Evolutionary conservation across 2,329 filamentous ascomycete species (phyloP).

Genomic region (Alternaria sp.): DNA sequence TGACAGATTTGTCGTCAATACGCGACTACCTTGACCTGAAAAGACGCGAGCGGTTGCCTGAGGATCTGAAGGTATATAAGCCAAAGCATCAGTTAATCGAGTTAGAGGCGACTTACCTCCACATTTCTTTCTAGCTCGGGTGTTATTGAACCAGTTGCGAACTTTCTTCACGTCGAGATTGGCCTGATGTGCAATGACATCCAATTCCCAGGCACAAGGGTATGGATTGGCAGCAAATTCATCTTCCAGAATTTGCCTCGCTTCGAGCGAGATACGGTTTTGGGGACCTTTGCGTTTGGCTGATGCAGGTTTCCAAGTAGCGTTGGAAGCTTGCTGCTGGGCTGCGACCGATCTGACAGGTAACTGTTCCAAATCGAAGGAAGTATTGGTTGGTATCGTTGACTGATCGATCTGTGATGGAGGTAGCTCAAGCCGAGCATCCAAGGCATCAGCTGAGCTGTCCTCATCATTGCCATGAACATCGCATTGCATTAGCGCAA

Average conservation of each 20-base stretch:
- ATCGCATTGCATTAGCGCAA: conserved; percentile 1
- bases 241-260: conserved; percentile 47
- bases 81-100: background rate
- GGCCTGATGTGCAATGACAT: conserved; percentile 50
- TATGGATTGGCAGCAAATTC: conserved; percentile 49
- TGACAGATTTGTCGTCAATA: conserved; percentile 38
- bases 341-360: conserved; percentile 12
- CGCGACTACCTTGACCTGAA: conserved; percentile 15
- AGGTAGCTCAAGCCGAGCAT: background rate
- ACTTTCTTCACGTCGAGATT: conserved; percentile 50
- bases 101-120: conserved; percentile 27
- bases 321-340: conserved; percentile 22
- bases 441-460: background rate
- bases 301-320: conserved; percentile 43
- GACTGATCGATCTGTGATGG: background rate
- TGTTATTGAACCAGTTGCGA: conserved; percentile 51
- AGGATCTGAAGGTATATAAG: conserved; percentile 23
- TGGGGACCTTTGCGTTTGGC: conserved; percentile 47
- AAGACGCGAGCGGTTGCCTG: conserved; percentile 6
- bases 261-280: conserved; percentile 43
- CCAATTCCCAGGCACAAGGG: conserved; percentile 48
- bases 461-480: conserved; percentile 3
- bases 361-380: background rate
- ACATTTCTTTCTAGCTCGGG: conserved; percentile 44
- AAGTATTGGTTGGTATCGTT: background rate